These are phyloP conservation scores for Ramularia endophylla DNA, from an alignment of 2,329 filamentous ascomycete genomes.

Conservation along the genomic window DNA sequence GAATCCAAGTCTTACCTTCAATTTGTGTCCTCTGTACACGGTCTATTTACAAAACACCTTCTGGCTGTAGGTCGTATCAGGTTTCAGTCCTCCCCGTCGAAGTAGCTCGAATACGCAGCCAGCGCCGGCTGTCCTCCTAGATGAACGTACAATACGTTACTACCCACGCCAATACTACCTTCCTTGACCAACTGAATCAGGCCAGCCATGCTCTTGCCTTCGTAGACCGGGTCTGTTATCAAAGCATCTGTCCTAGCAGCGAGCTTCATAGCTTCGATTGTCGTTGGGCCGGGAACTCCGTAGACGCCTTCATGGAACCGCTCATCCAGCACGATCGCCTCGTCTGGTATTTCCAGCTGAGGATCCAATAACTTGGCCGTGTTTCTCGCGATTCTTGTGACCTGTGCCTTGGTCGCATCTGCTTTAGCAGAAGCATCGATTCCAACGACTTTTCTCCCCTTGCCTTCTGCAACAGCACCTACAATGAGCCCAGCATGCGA, in stretches of 20 bases:
- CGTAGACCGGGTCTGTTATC: conserved; percentile 70
- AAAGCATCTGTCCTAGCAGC: conserved; percentile 64
- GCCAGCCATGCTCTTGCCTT: conserved; percentile 68
- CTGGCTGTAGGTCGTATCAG: too few relatives aligned
- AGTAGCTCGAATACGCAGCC: conserved; percentile 52
- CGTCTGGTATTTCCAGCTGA: conserved; percentile 53
- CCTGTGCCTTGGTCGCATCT: conserved; percentile 57
- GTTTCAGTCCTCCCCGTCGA: conserved; percentile 11
- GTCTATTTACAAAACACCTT: too few relatives aligned
- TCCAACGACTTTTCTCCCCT: conserved; percentile 54
- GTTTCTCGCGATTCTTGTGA: conserved; percentile 59
- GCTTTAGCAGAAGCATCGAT: conserved; percentile 60
- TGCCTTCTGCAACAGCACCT: conserved; percentile 54
- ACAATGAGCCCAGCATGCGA: conserved; percentile 68
- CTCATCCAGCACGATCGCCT: conserved; percentile 58
- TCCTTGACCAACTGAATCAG: conserved; percentile 63
- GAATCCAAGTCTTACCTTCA: too few relatives aligned
- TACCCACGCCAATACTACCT: conserved; percentile 55
- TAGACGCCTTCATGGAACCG: conserved; percentile 63
- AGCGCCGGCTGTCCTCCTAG: conserved; percentile 64
- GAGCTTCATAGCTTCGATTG: conserved; percentile 63
- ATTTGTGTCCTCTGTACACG: too few relatives aligned
- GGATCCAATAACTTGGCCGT: conserved; percentile 61
- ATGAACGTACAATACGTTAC: conserved; percentile 65
- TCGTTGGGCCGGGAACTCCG: conserved; percentile 60